A percentile compares a stretch with the other conserved stretches of the same genome.
Conservation (phyloP, 2,329 filamentous ascomycete genomes). For the Cadophora luteo-olivacea region DNA sequence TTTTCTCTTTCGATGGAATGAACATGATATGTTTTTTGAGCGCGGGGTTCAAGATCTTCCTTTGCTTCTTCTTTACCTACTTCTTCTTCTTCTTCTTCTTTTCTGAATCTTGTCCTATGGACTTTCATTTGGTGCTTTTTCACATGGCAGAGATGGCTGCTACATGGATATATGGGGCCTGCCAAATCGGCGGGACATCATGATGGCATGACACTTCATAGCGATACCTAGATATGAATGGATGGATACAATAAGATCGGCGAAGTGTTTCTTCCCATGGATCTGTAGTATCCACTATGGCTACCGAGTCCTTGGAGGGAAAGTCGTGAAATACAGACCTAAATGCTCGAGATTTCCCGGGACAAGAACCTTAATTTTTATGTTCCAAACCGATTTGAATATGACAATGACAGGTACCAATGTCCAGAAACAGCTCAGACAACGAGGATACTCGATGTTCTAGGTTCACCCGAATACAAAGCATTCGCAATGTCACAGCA, state of each 20-base stretch:
- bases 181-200: background rate
- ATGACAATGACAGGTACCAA: too few relatives aligned
- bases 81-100: background rate
- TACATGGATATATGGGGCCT: slow-evolving; percentile 15
- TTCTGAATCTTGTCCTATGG: background rate
- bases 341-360: background rate
- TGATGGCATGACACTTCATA: slow-evolving; percentile 17
- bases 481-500: too few relatives aligned
- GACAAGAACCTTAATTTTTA: too few relatives aligned
- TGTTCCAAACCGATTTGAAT: too few relatives aligned
- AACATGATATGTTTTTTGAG: slow-evolving; percentile 21
- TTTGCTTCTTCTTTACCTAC: slow-evolving; percentile 12
- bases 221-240: slow-evolving; percentile 12
- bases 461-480: background rate
- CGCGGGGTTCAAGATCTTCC: slow-evolving; percentile 13
- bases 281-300: too few relatives aligned
- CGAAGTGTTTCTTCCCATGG: background rate
- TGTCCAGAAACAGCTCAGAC: background rate
- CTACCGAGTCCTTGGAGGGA: background rate
- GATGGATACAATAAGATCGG: slow-evolving; percentile 6
- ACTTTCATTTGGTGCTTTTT: background rate
- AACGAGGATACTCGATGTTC: background rate
- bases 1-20: slow-evolving; percentile 2
- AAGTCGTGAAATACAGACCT: background rate
- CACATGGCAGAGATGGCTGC: background rate